Evolutionary conservation across 2,329 filamentous ascomycete genomes (phyloP), one percentile per base, ranked within the genome.

Genomic region (Furcasterigmium sp.): DNA sequence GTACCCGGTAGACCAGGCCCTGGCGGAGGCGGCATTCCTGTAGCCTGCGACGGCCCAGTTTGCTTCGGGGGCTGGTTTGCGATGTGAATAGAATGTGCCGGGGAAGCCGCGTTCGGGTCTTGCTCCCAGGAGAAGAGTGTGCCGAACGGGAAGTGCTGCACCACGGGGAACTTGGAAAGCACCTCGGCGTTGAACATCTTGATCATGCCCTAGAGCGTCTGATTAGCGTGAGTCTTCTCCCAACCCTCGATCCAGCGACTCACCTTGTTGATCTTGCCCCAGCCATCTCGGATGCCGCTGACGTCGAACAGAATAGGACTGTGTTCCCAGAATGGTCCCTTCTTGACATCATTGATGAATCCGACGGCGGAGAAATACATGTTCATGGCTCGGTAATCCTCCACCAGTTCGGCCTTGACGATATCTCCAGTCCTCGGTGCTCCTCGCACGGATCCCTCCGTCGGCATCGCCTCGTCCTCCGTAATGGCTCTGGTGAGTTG

Each of bases 121-220:
- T 62, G 65, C 3, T 87, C 81, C 84, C 85, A 91, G 29, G 76
- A 79, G 58, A 91, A 89, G n/a, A 93, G 68, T 6, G 82, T 85
- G 20, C 87, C 87, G 52, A 93, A 91, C 3, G 76, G 79, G 53
- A 93, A 97, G 64, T 98, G 93, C 65, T 98, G 93, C n/a, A 98
- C 89, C 3, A 98, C 93, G 3, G 93, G 93, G 58, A 96, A 96
- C 63, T 98, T 98, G 30, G 87, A 88, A 13, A 98, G 73, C 3
- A 98, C 93, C 68, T 98, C 93, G 15, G 88, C 93, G 53, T 94
- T 90, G 69, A 91, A 98, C 93, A 98, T 98, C 67, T 97, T 98
- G 56, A 98, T 81, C 93, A 98, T 97, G 41, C 93, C 93, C 83
- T 85, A 46, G 23, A 26, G 3, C 8, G n/a, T 20, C 2, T 3